Evolutionary conservation across 106 monocot genomes (phyloP), one percentile per base, ranked within the genome.

Genomic region (Iris macrosiphon): DNA sequence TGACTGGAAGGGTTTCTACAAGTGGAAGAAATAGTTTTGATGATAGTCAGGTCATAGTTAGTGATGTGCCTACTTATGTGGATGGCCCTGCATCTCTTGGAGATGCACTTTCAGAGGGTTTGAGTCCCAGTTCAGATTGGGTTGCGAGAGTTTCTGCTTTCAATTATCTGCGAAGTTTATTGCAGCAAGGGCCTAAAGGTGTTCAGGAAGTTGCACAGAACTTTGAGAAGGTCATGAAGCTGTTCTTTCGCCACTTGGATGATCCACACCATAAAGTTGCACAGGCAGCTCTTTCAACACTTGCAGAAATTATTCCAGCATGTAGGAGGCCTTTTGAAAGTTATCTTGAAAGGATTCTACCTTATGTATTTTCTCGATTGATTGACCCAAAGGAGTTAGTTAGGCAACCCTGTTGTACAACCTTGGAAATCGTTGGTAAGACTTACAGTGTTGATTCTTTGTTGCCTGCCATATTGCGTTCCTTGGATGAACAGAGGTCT

Each of bases 201-300:
- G 58, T 99, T 68, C 83, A 83, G 60, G 98, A 99, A 70, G 79
- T 91, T 31, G 81, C 72, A 4, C 98, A 99, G 53, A 91, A 61
- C 49, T 87, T 99, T 78, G 98, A 99, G 65, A 99, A 99, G 76
- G 87, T 99, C 30, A 99, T 99, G 98, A 99, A 99, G 39, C 55
- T 99, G 25, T 99, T 99, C 70, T 99, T 99, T 44, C 83, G 83
- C 54, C 75, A 99, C 58, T 81, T 99, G 64, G 98, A 91, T 75
- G 98, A 99, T 79, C 98, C 91, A 55, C 98, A 99, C 62, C 98
- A 99, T 53, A 99, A 99, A 80, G 98, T 99, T 81, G 98, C 98
- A 52, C 91, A 99, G 62, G 98, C 98, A 31, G 98, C 98, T 59
- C 80, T 99, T 66, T 76, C 83, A 4, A 91, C 91, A 32, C 87